phyloP scores from a whole-genome alignment of 441 rosid genomes.

The Populus hybrid region DNA sequence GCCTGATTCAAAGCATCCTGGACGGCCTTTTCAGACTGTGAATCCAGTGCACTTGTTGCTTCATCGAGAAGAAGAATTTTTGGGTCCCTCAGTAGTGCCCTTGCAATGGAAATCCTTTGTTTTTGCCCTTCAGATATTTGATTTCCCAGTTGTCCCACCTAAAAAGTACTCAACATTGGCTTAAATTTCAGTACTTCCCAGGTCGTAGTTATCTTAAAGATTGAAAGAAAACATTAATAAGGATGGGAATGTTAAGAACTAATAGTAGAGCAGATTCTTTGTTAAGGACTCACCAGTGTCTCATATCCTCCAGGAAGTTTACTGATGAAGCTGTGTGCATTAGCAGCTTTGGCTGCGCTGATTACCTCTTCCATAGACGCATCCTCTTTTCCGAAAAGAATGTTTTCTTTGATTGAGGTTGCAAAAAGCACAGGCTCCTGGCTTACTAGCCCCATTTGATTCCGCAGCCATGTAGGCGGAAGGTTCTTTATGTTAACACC shows the following conservation, averaged over 20 bases:
- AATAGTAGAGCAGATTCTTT: no score
- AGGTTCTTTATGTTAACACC: constrained; percentile 24
- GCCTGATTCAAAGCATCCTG: constrained; percentile 29
- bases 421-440: constrained; percentile 37
- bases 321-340: constrained; percentile 32
- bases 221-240: no score
- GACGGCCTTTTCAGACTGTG: constrained; percentile 26
- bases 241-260: no score
- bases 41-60: constrained; percentile 30
- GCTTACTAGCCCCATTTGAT: constrained; percentile 42
- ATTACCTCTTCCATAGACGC: constrained; percentile 33
- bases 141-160: constrained; percentile 33
- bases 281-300: constrained; percentile 18
- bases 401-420: constrained; percentile 37
- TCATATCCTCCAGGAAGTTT: constrained; percentile 27
- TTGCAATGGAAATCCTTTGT: constrained; percentile 33
- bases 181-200: no score
- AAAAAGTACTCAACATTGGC: background rate
- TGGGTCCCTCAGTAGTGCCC: constrained; percentile 29
- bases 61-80: constrained; percentile 30
- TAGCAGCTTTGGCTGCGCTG: constrained; percentile 32
- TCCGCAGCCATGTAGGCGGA: constrained; percentile 37
- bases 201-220: background rate
- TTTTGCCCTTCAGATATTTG: constrained; percentile 29
- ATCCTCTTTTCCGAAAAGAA: constrained; percentile 33